Conservation (phyloP, 2,329 filamentous ascomycete genomes). For the Nothopassalora personata region DNA sequence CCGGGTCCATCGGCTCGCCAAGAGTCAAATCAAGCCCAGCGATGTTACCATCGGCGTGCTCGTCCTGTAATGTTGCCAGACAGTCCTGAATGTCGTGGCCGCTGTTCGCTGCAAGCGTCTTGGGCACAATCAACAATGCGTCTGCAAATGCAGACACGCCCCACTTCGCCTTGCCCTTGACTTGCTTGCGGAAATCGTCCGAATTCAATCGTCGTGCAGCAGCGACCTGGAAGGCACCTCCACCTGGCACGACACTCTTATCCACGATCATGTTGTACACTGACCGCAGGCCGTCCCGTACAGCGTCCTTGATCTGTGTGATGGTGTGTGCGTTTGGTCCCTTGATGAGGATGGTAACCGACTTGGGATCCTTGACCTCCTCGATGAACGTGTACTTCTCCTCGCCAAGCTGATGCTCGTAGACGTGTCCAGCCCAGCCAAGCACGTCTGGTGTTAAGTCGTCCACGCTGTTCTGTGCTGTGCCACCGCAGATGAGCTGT, state of each 20-base stretch:
- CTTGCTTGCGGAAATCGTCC: conserved; percentile 77
- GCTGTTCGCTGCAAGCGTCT: conserved; percentile 92
- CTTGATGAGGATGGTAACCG: conserved; percentile 95
- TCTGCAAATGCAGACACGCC: conserved; percentile 94
- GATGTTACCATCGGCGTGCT: conserved; percentile 73
- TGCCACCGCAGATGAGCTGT: conserved; percentile 87
- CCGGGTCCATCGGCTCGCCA: conserved; percentile 91
- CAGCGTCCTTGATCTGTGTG: conserved; percentile 91
- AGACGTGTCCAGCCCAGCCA: conserved; percentile 93
- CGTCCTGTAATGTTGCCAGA: conserved; percentile 79
- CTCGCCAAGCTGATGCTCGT: conserved; percentile 95
- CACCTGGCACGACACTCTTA: conserved; percentile 87
- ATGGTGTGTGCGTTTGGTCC: conserved; percentile 97
- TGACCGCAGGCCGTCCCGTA: conserved; percentile 87
- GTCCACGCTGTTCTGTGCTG: conserved; percentile 92
- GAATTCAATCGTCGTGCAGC: conserved; percentile 82
- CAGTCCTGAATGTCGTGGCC: conserved; percentile 96
- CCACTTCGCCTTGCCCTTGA: conserved; percentile 97
- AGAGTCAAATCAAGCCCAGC: conserved; percentile 82
- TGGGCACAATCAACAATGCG: conserved; percentile 89
- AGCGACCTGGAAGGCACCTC: conserved; percentile 91
- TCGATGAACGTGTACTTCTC: conserved; percentile 99
- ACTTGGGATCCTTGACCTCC: conserved; percentile 98
- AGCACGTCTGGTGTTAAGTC: conserved; percentile 82
- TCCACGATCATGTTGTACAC: conserved; percentile 99